Percentiles rank a stretch among this genome's conserved stretches.
Conservation (phyloP, 441 rosid species). For the Hura crepitans region DNA sequence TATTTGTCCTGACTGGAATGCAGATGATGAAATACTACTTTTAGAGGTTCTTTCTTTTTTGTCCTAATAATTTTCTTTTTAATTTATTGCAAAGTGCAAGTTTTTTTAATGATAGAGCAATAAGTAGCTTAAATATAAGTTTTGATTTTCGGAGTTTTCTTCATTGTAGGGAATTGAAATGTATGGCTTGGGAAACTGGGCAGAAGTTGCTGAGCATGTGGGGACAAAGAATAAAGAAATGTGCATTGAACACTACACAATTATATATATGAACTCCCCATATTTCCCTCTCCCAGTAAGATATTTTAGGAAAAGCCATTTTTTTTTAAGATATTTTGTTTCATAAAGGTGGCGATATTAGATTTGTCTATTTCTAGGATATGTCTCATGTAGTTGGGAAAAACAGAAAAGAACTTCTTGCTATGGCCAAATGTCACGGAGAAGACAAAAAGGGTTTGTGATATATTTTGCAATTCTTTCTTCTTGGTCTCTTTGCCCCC, state of each 20-base stretch:
- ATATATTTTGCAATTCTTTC: neutral
- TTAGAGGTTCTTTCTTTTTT: slow-evolving; percentile 50
- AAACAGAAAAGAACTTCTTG: slow-evolving; percentile 90
- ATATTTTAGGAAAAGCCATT: slow-evolving; percentile 17
- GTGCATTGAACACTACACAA: slow-evolving; percentile 75
- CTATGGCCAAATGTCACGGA: slow-evolving; percentile 82
- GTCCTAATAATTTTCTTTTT: slow-evolving; percentile 1
- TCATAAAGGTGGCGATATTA: slow-evolving; percentile 8
- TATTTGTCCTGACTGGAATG: slow-evolving; percentile 90
- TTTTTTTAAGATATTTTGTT: slow-evolving; percentile 10
- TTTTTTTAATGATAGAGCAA: neutral
- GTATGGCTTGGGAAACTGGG: slow-evolving; percentile 96
- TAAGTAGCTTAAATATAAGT: neutral
- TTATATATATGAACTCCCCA: slow-evolving; percentile 71
- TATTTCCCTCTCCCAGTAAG: slow-evolving; percentile 91
- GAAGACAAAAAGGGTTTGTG: slow-evolving; percentile 82
- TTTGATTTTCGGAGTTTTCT: slow-evolving; percentile 12
- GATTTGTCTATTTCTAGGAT: slow-evolving; percentile 39
- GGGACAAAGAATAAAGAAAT: slow-evolving; percentile 90
- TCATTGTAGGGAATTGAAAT: slow-evolving; percentile 80
- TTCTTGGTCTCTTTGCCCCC: neutral
- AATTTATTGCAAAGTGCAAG: neutral
- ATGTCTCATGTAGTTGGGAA: slow-evolving; percentile 93
- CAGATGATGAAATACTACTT: slow-evolving; percentile 91
- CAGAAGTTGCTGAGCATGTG: slow-evolving; percentile 93